Evolutionary conservation across 305 asterid genomes (phyloP).

Genomic region (Stenogyne calaminthoides): DNA sequence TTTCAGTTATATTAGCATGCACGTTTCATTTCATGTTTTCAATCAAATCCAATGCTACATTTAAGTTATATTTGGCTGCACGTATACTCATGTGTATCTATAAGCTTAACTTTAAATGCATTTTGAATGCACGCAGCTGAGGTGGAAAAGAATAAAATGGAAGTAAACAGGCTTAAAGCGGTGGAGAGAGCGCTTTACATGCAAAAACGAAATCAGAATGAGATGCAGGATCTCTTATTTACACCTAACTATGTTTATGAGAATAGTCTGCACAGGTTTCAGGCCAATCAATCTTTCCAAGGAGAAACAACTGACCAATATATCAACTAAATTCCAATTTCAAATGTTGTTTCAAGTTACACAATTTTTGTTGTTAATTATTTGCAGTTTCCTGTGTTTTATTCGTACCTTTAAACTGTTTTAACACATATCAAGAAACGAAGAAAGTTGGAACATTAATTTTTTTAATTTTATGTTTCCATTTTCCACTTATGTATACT

Average conservation of each 20-base stretch:
- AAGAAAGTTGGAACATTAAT: too few relatives aligned
- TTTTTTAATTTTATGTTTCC: too few relatives aligned
- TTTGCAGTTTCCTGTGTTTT: neutral
- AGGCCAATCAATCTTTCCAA: neutral
- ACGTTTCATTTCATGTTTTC: too few relatives aligned
- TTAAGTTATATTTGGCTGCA: too few relatives aligned
- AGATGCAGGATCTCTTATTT: too few relatives aligned
- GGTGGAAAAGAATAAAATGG: conserved; percentile 2
- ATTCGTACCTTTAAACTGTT: neutral
- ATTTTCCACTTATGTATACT: too few relatives aligned
- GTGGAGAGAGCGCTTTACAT: neutral
- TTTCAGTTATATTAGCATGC: too few relatives aligned
- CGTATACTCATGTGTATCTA: too few relatives aligned
- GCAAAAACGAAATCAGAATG: too few relatives aligned
- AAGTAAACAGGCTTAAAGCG: neutral
- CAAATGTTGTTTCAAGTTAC: neutral
- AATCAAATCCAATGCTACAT: too few relatives aligned
- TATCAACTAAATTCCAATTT: neutral
- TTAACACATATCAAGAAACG: too few relatives aligned
- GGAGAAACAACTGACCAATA: neutral
- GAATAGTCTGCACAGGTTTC: neutral
- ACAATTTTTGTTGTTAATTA: neutral
- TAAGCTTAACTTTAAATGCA: neutral
- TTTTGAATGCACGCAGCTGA: neutral
- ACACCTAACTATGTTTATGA: neutral